Percentiles rank a stretch among this genome's conserved stretches.
phyloP scores from a whole-genome alignment of 2,329 filamentous ascomycete genomes.

The Delphinella strobiligena region DNA sequence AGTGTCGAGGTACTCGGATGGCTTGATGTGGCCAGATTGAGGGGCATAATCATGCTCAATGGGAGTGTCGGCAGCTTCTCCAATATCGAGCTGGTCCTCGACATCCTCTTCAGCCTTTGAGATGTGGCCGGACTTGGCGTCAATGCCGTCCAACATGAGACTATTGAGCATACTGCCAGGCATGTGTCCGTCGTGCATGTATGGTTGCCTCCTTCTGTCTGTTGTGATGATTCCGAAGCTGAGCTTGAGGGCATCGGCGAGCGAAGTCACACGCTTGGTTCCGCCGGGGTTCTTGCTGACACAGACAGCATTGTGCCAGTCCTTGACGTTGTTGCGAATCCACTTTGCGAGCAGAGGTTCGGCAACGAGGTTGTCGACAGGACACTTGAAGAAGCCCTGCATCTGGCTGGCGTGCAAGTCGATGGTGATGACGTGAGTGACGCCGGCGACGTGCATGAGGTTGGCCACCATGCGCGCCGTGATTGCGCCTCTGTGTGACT shows the following conservation, averaged over 20 bases:
- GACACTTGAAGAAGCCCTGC: slow-evolving; percentile 98
- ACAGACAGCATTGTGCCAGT: slow-evolving; percentile 86
- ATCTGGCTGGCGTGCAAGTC: slow-evolving; percentile 90
- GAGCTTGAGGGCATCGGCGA: slow-evolving; percentile 90
- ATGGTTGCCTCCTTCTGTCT: slow-evolving; percentile 47
- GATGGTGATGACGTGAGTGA: slow-evolving; percentile 95
- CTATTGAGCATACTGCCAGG: slow-evolving; percentile 60
- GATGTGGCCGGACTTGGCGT: background rate
- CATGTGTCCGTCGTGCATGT: slow-evolving; percentile 25
- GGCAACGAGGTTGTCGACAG: slow-evolving; percentile 92
- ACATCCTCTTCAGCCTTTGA: slow-evolving; percentile 16
- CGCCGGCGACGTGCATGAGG: slow-evolving; percentile 80
- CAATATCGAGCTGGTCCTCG: slow-evolving; percentile 21
- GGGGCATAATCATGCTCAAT: slow-evolving; percentile 18
- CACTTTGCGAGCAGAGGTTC: slow-evolving; percentile 91
- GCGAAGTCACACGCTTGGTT: slow-evolving; percentile 89
- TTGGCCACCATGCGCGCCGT: slow-evolving; percentile 96
- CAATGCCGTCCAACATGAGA: slow-evolving; percentile 41
- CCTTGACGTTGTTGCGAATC: slow-evolving; percentile 78
- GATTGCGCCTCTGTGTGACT: slow-evolving; percentile 89
- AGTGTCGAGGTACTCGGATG: slow-evolving; percentile 5
- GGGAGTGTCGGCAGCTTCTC: slow-evolving; percentile 7
- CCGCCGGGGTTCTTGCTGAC: slow-evolving; percentile 98
- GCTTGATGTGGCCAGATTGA: slow-evolving; percentile 8
- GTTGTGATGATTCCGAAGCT: slow-evolving; percentile 96